Percentiles rank a stretch among this genome's conserved stretches.
phyloP scores from a whole-genome alignment of 441 rosid genomes.

The Corymbia citriodora region DNA sequence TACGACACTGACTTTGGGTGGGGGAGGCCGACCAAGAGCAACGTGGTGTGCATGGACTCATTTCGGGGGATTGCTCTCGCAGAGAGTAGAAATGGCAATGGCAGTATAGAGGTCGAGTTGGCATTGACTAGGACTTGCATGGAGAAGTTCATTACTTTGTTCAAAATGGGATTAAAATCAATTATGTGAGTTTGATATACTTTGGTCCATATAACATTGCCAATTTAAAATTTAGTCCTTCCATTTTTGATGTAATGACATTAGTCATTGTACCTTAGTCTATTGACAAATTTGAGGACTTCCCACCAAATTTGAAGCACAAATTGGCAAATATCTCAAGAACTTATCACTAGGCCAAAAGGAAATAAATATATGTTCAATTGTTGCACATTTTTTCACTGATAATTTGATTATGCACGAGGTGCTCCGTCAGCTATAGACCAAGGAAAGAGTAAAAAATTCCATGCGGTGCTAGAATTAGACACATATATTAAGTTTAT shows the following conservation, averaged over 20 bases:
- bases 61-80: background rate
- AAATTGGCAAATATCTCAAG: background rate
- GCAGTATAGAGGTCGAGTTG: background rate
- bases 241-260: background rate
- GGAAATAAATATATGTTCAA: no score
- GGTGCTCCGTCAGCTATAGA: no score
- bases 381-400: no score
- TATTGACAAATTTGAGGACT: background rate
- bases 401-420: no score
- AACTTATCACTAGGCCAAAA: background rate
- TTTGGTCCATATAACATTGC: background rate
- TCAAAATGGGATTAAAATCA: background rate
- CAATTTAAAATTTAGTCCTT: background rate
- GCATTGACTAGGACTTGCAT: background rate
- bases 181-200: background rate
- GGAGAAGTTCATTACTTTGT: background rate
- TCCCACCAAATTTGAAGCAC: background rate
- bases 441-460: no score
- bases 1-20: constrained; percentile 25
- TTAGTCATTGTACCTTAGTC: background rate
- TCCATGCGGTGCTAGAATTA: no score
- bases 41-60: background rate
- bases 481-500: no score
- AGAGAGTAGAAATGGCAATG: background rate
- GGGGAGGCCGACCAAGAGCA: constrained; percentile 32